Percentiles rank a stretch among this genome's conserved stretches.
Evolutionary conservation across 163 green algal genomes (phyloP).

Genomic region (Scenedesmus sp.): DNA sequence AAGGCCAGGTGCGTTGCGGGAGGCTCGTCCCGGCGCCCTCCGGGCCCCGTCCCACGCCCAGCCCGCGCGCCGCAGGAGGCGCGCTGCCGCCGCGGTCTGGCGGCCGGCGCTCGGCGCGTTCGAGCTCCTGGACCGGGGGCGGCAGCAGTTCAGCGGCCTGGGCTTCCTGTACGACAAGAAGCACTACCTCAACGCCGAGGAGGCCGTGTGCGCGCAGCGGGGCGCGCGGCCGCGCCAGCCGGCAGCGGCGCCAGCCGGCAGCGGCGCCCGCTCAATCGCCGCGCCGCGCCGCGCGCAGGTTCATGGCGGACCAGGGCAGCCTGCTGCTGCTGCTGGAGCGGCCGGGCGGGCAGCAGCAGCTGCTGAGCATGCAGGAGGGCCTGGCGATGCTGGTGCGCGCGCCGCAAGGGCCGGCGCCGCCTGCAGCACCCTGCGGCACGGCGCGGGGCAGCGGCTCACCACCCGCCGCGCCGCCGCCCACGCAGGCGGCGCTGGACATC

Average conservation of each 20-base stretch:
- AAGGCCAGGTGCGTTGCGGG: background rate
- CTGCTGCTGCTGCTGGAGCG: constrained; percentile 17
- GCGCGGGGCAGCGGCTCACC: too few relatives aligned
- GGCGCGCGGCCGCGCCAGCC: background rate
- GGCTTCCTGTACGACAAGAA: constrained; percentile 40
- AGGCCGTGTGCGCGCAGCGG: constrained; percentile 28
- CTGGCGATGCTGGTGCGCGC: constrained; percentile 32
- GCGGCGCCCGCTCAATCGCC: background rate
- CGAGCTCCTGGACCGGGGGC: constrained; percentile 9
- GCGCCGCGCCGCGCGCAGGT: constrained; percentile 1
- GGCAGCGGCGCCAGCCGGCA: background rate
- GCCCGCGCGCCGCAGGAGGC: background rate
- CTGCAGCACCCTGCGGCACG: background rate
- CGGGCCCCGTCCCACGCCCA: background rate
- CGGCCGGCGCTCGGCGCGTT: constrained; percentile 23
- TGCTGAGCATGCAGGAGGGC: constrained; percentile 39
- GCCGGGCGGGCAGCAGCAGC: constrained; percentile 21
- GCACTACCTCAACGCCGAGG: constrained; percentile 33
- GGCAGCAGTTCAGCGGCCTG: constrained; percentile 11
- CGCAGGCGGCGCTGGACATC: constrained; percentile 11
- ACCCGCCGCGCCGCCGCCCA: too few relatives aligned
- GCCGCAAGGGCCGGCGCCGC: background rate
- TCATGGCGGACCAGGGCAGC: constrained; percentile 19
- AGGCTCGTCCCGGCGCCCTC: background rate
- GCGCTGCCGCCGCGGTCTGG: constrained; percentile 21